Base-by-base conservation (phyloP, 2,329 filamentous ascomycete species). In the Hyphodiscus sp. region DNA sequence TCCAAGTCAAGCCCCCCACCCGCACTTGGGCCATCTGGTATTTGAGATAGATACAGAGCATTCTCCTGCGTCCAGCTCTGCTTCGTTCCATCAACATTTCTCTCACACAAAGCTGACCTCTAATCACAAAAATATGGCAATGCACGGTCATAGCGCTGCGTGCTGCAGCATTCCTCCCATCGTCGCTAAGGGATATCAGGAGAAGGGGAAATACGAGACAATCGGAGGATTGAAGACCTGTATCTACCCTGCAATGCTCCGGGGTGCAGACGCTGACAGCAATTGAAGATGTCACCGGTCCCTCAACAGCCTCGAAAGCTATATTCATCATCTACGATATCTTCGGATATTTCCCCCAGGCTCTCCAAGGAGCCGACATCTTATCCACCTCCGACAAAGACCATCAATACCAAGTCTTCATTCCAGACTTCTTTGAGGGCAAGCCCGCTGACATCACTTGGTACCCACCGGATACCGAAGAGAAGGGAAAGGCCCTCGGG, bases 351-450 rank as follows among this genome's bases (percentile, higher is more conserved):
- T 86, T 80, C 65, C 78, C 81, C 20, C 86, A 89, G 70, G 84
- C 85, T 2, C 58, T 87, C 11, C 85, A 88, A 68, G 86, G 85
- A 20, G 82, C 83, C 58, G 86, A 89, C 63, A 87, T 82, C 61
- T 73, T 86, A 20, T 75, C 81, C 45, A 73, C 72, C 45, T 74
- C 75, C 56, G 76, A 80, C 63, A 49, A 63, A 20, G 66, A 74
- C 71, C 80, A 74, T 69, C 82, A 87, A 66, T 94, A 95, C 76
- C 84, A 83, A 62, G 88, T 96, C 61, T 91, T 91, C 72, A 91
- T 96, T 59, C 91, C 91, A 26, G 91, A 96, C 73, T 92, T 89
- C 78, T 95, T 96, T 75, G 80, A 87, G 56, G 91, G 89, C 68
- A 61, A 63, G 4, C 61, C 63, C 43, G 68, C 29, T 49, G 38